Percentiles rank a stretch among this genome's conserved stretches.
These are phyloP conservation scores for Calocybe gambosa DNA, from an alignment of 1,284 basidiomycete species.

Conservation along the genomic window DNA sequence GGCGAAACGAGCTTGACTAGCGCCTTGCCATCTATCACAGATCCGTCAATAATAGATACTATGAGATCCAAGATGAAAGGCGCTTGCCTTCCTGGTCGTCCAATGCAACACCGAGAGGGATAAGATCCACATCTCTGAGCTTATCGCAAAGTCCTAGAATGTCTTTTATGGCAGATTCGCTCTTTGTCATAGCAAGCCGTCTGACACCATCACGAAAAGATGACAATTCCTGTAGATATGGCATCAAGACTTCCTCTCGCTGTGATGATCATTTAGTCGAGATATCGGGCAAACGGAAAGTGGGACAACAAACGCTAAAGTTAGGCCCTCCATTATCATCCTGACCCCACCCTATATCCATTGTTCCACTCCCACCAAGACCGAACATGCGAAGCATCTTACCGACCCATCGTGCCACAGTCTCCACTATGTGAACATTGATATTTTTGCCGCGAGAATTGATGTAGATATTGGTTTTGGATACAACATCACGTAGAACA, in stretches of 20 bases:
- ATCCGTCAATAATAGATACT: neutral
- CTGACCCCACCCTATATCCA: constrained; percentile 71
- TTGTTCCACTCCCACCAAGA: constrained; percentile 73
- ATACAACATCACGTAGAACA: constrained; percentile 78
- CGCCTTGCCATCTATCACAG: constrained; percentile 75
- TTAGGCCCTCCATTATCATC: constrained; percentile 42
- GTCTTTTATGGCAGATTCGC: constrained; percentile 62
- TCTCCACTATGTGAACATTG: constrained; percentile 70
- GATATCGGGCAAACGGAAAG: constrained; percentile 10
- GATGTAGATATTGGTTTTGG: constrained; percentile 89
- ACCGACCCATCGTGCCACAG: constrained; percentile 81
- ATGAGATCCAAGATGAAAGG: constrained; percentile 8
- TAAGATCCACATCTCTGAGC: constrained; percentile 85
- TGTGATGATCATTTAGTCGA: constrained; percentile 25
- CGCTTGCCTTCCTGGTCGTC: constrained; percentile 89
- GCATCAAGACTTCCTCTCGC: constrained; percentile 85
- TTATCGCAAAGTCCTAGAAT: constrained; percentile 84
- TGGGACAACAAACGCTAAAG: constrained; percentile 41
- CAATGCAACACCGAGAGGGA: constrained; percentile 90
- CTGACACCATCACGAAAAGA: constrained; percentile 91
- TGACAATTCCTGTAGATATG: constrained; percentile 83
- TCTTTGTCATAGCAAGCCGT: constrained; percentile 71
- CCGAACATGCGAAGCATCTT: constrained; percentile 94
- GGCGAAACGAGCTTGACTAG: constrained; percentile 91
- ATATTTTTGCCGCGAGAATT: constrained; percentile 50